Percentiles rank a stretch among this genome's conserved stretches.
These are phyloP conservation scores for Vachellia pachyceras DNA, from an alignment of 306 rosid species.

Conservation along the genomic window DNA sequence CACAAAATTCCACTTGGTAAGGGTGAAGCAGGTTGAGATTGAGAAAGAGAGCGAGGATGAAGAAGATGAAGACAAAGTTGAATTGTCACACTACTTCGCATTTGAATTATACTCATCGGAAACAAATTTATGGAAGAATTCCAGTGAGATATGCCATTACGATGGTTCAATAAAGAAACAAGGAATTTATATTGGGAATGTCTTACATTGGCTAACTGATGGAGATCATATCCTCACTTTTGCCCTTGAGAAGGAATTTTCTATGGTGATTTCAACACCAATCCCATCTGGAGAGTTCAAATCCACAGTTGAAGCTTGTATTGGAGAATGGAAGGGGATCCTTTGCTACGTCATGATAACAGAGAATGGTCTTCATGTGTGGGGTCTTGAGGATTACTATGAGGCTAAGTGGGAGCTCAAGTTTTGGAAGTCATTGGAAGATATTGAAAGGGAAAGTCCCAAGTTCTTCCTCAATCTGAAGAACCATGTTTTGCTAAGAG, in stretches of 20 bases:
- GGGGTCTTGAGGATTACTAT: conserved; percentile 64
- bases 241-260: conserved; percentile 54
- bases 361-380: conserved; percentile 62
- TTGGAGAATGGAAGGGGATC: conserved; percentile 62
- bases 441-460: conserved; percentile 54
- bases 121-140: conserved; percentile 52
- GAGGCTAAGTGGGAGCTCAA: conserved; percentile 56
- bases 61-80: conserved; percentile 30
- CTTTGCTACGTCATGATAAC: conserved; percentile 56
- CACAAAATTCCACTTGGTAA: conserved; percentile 50
- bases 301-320: conserved; percentile 51
- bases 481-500: conserved; percentile 33
- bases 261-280: conserved; percentile 55
- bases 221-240: conserved; percentile 54
- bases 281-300: conserved; percentile 44
- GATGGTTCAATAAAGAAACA: conserved; percentile 44
- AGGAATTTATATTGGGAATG: conserved; percentile 48
- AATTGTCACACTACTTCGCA: conserved; percentile 16
- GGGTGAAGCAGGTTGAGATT: conserved; percentile 35
- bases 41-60: neutral
- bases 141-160: conserved; percentile 48
- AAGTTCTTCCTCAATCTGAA: conserved; percentile 43
- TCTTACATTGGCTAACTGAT: conserved; percentile 65
- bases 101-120: conserved; percentile 59
- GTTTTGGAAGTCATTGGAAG: conserved; percentile 45